Evolutionary conservation across 805 yeast species (phyloP).

Genomic region (Sporopachydermia quercuum): DNA sequence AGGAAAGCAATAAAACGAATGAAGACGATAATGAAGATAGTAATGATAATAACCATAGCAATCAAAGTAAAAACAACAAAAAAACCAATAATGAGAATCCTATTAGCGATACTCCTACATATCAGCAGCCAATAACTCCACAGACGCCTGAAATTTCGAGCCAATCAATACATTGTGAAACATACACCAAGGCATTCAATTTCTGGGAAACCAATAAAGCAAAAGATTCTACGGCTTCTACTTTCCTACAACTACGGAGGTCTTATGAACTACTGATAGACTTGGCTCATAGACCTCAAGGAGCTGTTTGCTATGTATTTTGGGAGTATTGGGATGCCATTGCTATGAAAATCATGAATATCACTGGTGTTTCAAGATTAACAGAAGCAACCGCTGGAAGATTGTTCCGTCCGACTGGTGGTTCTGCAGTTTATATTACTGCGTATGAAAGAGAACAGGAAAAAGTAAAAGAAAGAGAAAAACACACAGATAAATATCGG

Average conservation of each 20-base stretch:
- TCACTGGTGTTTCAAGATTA: slow-evolving; percentile 13
- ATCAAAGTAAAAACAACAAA: not conserved
- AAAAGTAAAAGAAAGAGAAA: slow-evolving; percentile 6
- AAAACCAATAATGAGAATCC: not conserved
- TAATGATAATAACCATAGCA: not conserved
- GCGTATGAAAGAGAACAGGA: slow-evolving; percentile 10
- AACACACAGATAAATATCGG: no score
- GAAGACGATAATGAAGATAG: not conserved
- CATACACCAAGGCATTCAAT: not conserved
- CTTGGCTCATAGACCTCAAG: slow-evolving; percentile 15
- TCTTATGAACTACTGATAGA: slow-evolving; percentile 13
- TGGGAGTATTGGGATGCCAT: slow-evolving; percentile 21
- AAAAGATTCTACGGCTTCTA: not conserved
- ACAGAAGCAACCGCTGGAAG: slow-evolving; percentile 15
- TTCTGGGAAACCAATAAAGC: not conserved
- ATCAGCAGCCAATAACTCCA: no score
- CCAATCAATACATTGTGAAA: not conserved
- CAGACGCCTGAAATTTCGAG: not conserved
- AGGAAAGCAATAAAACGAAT: not conserved
- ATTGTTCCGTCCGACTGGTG: slow-evolving; percentile 17
- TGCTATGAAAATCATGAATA: slow-evolving; percentile 14
- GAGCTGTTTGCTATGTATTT: slow-evolving; percentile 17
- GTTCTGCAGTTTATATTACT: slow-evolving; percentile 17
- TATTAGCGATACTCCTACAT: not conserved
- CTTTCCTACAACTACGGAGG: slow-evolving; percentile 4